Percentiles rank a stretch among this genome's conserved stretches.
phyloP scores from a whole-genome alignment of 1,139 yeast species.

The Hanseniaspora gamundiae region DNA sequence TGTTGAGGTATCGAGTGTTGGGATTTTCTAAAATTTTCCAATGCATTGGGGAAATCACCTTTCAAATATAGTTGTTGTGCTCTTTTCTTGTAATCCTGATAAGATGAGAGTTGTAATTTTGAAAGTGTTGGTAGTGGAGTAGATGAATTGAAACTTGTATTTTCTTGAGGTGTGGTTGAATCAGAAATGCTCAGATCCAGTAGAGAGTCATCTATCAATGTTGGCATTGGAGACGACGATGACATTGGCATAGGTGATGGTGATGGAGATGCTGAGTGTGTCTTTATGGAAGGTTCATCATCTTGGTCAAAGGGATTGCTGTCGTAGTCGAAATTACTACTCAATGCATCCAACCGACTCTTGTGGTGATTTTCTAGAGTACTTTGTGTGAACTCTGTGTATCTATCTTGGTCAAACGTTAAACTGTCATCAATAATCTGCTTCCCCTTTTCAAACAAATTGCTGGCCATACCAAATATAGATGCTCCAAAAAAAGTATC shows the following conservation, averaged over 20 bases:
- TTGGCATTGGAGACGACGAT: no score
- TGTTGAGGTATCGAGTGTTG: constrained; percentile 47
- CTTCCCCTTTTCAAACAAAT: constrained; percentile 18
- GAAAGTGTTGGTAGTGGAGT: constrained; percentile 11
- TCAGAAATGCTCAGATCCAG: neutral
- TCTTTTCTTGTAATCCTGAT: constrained; percentile 39
- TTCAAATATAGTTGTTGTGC: constrained; percentile 56
- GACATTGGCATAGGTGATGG: no score
- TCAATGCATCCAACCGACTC: neutral
- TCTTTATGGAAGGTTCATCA: neutral
- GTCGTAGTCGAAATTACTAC: neutral
- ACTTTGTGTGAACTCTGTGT: neutral
- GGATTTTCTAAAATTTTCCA: constrained; percentile 48
- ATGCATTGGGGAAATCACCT: constrained; percentile 74
- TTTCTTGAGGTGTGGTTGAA: neutral
- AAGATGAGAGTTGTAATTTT: constrained; percentile 21
- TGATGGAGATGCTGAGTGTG: neutral
- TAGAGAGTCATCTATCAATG: neutral
- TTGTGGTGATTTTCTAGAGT: no score
- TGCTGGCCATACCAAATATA: constrained; percentile 15
- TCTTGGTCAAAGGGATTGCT: neutral
- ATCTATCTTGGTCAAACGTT: neutral
- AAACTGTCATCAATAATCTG: constrained; percentile 17
- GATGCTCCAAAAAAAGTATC: no score
- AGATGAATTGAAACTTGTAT: neutral